These are phyloP conservation scores for Colletotrichum trifolii DNA, from an alignment of 2,329 filamentous ascomycete genomes.

Conservation along the genomic window DNA sequence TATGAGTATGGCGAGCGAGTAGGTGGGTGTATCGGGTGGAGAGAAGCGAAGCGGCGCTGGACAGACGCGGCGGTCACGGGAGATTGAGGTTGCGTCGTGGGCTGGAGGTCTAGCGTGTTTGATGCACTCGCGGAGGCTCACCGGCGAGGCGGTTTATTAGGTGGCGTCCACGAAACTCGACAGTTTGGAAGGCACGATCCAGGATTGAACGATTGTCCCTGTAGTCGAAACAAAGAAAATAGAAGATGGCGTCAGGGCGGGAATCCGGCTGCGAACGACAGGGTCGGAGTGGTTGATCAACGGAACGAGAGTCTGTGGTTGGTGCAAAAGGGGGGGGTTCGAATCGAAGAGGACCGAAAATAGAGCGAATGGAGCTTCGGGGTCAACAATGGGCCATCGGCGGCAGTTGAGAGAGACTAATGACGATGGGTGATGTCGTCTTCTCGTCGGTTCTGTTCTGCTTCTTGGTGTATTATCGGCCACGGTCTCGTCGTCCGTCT, in stretches of 20 bases:
- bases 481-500: background rate
- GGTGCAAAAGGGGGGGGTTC: background rate
- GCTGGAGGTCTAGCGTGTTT: slow-evolving; percentile 20
- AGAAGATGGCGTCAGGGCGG: slow-evolving; percentile 20
- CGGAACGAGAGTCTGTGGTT: slow-evolving; percentile 16
- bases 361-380: slow-evolving; percentile 7
- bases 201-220: background rate
- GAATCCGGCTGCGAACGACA: slow-evolving; percentile 18
- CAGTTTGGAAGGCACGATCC: slow-evolving; percentile 11
- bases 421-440: slow-evolving; percentile 11
- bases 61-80: slow-evolving; percentile 2
- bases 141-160: slow-evolving; percentile 34
- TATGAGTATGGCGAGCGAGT: slow-evolving; percentile 8
- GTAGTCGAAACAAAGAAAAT: slow-evolving; percentile 34
- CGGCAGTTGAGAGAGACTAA: slow-evolving; percentile 23
- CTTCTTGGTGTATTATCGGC: slow-evolving; percentile 14
- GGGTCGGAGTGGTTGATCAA: slow-evolving; percentile 20
- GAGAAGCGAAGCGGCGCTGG: slow-evolving; percentile 19
- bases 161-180: slow-evolving; percentile 31
- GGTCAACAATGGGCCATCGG: slow-evolving; percentile 3
- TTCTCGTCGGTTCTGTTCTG: background rate
- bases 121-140: slow-evolving; percentile 15
- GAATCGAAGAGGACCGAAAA: background rate
- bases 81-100: slow-evolving; percentile 25
- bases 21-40: background rate